A percentile compares a stretch with the other conserved stretches of the same genome.
These are phyloP conservation scores for Typha latifolia DNA, from an alignment of 176 grass and related monocot species.

Conservation along the genomic window DNA sequence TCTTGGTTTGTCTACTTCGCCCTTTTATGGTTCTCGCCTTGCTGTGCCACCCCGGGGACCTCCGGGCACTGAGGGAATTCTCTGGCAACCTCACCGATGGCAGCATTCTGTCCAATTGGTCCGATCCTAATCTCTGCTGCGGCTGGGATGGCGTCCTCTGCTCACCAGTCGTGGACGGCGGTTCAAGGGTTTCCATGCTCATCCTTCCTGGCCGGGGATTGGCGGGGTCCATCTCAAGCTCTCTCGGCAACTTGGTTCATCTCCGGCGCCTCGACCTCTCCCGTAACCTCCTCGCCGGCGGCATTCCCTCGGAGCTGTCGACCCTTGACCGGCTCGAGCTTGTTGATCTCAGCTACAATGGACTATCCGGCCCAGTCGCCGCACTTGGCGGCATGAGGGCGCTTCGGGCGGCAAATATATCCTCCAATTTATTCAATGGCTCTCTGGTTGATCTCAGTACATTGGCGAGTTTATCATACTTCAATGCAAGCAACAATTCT, in stretches of 20 bases:
- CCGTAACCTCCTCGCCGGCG: constrained; percentile 17
- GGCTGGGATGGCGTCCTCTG: constrained; percentile 57
- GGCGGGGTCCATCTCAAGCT: neutral
- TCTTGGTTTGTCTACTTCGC: constrained; percentile 16
- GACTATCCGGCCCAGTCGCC: constrained; percentile 28
- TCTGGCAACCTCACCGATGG: constrained; percentile 37
- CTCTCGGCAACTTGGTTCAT: neutral
- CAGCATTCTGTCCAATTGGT: constrained; percentile 30
- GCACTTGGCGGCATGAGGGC: constrained; percentile 13
- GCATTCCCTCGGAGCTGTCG: constrained; percentile 18
- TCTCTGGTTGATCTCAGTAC: constrained; percentile 30
- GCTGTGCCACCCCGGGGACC: constrained; percentile 59
- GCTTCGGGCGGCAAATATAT: constrained; percentile 43
- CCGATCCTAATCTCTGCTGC: constrained; percentile 29
- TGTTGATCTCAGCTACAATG: constrained; percentile 73
- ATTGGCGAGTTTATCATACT: constrained; percentile 22
- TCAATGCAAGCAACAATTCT: constrained; percentile 90
- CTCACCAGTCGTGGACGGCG: constrained; percentile 12
- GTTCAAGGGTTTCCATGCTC: constrained; percentile 28
- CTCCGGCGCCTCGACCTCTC: constrained; percentile 3
- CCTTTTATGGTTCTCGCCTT: neutral
- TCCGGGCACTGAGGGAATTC: constrained; percentile 48
- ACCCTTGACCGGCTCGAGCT: constrained; percentile 31
- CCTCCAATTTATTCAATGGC: constrained; percentile 62
- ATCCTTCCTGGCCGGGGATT: constrained; percentile 26